Conservation (phyloP, 2,329 filamentous ascomycete species). For the Neonectria punicea region DNA sequence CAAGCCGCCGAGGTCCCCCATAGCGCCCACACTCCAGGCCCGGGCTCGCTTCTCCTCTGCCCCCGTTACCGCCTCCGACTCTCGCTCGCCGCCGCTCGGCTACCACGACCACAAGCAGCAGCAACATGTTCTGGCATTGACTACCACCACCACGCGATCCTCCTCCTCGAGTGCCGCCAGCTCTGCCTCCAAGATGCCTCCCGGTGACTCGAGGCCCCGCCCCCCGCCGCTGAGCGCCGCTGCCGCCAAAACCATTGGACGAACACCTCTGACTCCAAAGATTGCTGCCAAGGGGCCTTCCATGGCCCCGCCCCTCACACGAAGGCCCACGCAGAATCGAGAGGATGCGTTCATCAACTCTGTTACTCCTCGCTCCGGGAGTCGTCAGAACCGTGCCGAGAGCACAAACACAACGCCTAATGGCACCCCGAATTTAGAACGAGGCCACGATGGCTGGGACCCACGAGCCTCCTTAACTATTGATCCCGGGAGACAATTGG, state of each 20-base stretch:
- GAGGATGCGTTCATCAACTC: slow-evolving; percentile 65
- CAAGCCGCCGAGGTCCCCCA: slow-evolving; percentile 29
- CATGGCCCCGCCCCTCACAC: slow-evolving; percentile 55
- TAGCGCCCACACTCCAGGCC: slow-evolving; percentile 25
- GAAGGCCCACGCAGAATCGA: slow-evolving; percentile 46
- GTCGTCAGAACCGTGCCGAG: slow-evolving; percentile 76
- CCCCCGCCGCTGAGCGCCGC: slow-evolving; percentile 76
- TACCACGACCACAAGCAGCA: slow-evolving; percentile 35
- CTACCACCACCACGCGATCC: slow-evolving; percentile 43
- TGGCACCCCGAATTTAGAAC: slow-evolving; percentile 64
- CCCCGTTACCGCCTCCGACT: slow-evolving; percentile 35
- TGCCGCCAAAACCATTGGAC: slow-evolving; percentile 63
- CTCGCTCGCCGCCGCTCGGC: slow-evolving; percentile 35
- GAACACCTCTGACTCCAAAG: slow-evolving; percentile 65
- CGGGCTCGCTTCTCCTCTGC: slow-evolving; percentile 37
- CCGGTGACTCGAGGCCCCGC: slow-evolving; percentile 68
- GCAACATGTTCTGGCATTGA: slow-evolving; percentile 47
- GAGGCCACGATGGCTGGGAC: slow-evolving; percentile 56
- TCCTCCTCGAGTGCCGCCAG: slow-evolving; percentile 40
- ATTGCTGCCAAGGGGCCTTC: slow-evolving; percentile 58
- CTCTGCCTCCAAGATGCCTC: slow-evolving; percentile 50
- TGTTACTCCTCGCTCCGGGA: slow-evolving; percentile 81
- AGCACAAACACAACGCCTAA: slow-evolving; percentile 74
- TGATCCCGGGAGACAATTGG: slow-evolving; percentile 41
- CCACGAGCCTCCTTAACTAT: slow-evolving; percentile 47